Base-by-base conservation (phyloP, 2,329 filamentous ascomycete species). In the Lanzia echinophila region DNA sequence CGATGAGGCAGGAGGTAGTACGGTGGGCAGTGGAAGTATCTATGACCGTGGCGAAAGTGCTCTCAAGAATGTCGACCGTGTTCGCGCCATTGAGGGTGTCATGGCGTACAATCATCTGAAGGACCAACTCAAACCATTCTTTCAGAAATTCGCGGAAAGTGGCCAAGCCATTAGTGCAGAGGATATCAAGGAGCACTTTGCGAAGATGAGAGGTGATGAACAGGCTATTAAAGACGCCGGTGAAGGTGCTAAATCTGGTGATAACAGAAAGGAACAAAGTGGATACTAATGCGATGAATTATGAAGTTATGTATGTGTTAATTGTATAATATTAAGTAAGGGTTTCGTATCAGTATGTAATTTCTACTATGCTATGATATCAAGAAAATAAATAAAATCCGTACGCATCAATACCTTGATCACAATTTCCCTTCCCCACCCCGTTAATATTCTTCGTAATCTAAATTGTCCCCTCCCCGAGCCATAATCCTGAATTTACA, bases 61-160 rank as follows among this genome's bases (percentile, higher is more conserved):
- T 0, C 79, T 99, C 28, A 90, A 85, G 68, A 95, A 90, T 64
- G 85, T 99, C 54, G 94, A 99, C 68, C 87, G 94, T 2, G 92
- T 97, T 7, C 80, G 86, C 13, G 94, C 94, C 4, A 96, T 99
- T 53, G 88, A 99, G 69, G 94, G 94, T 15, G 92, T 95, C 44
- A 96, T 97, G 90, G 92, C 91, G 0, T 99, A 97, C 72, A 96
- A 97, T 65, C 87, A 95, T 65, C 79, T 99, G 56, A 94, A 95
- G 67, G 91, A 97, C 66, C 91, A 92, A 68, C 83, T 99, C n/a
- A 96, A 92, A 75, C 85, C 86, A 0, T 97, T 99, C 69, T 82
- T 99, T 65, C 84, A 91, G 71, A 87, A 95, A 42, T 99, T 96
- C 68, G 94, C 94, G 0, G 90, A 96, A 67, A 95, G 86, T 58